Percentiles rank a stretch among this genome's conserved stretches.
These are phyloP conservation scores for Penicillium coprophilum DNA, from an alignment of 495 filamentous ascomycete species.

Conservation along the genomic window DNA sequence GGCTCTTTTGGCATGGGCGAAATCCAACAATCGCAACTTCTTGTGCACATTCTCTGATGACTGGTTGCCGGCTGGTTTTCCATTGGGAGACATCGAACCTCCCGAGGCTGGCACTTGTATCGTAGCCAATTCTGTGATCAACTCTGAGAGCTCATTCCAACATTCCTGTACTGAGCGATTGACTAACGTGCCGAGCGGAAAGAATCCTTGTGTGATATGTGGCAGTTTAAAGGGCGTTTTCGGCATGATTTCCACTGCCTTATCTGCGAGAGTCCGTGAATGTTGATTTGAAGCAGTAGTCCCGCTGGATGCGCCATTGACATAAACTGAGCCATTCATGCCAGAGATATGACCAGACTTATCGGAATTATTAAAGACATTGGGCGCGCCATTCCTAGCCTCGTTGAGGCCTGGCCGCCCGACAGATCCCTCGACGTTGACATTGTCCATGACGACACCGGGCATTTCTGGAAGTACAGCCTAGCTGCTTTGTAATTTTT, in stretches of 20 bases:
- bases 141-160: conserved; percentile 69
- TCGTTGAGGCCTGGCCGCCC: conserved; percentile 27
- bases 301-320: conserved; percentile 32
- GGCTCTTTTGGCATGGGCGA: conserved; percentile 60
- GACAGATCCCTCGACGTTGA: conserved; percentile 32
- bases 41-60: conserved; percentile 70
- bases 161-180: conserved; percentile 77
- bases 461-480: conserved; percentile 38
- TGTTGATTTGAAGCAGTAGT: conserved; percentile 15
- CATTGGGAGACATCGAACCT: conserved; percentile 39
- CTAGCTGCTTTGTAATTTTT: conserved; percentile 9
- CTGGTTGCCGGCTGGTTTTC: conserved; percentile 57
- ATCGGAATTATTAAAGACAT: conserved; percentile 13
- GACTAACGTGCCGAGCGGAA: conserved; percentile 68
- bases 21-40: conserved; percentile 73
- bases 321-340: conserved; percentile 31
- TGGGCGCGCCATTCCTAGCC: conserved; percentile 27
- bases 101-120: conserved; percentile 49
- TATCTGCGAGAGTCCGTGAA: conserved; percentile 10
- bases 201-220: conserved; percentile 75
- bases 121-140: conserved; percentile 68
- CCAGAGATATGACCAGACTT: conserved; percentile 17
- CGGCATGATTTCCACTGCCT: conserved; percentile 1
- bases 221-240: conserved; percentile 64
- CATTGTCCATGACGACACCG: conserved; percentile 49